Percentiles rank a stretch among this genome's conserved stretches.
These are phyloP conservation scores for Populus hybrid DNA, from an alignment of 441 rosid species.

Conservation along the genomic window DNA sequence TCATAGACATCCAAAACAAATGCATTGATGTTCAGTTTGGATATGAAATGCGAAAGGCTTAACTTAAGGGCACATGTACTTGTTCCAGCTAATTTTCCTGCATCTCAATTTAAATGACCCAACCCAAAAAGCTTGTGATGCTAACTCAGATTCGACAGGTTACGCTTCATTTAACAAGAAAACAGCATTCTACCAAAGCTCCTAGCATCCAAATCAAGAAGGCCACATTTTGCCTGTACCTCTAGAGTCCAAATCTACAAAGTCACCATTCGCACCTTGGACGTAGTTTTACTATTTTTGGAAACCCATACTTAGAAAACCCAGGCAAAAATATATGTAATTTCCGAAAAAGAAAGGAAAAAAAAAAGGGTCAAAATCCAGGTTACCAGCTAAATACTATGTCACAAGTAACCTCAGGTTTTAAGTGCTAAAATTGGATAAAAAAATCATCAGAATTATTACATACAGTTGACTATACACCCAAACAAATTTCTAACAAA, in stretches of 20 bases:
- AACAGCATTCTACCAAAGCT: not conserved
- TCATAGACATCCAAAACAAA: not conserved
- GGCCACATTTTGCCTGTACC: not conserved
- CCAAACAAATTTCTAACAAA: conserved; percentile 8
- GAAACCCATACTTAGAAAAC: not conserved
- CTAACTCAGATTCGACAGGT: not conserved
- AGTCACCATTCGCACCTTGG: not conserved
- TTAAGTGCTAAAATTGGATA: not conserved
- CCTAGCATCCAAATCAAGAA: not conserved
- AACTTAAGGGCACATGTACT: not conserved
- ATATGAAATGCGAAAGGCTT: not conserved
- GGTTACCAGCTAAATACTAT: not conserved
- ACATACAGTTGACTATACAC: conserved; percentile 2
- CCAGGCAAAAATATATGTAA: not conserved
- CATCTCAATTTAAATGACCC: not conserved
- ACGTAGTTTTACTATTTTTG: not conserved
- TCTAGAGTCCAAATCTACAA: not conserved
- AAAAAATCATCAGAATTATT: not conserved
- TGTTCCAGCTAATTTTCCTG: conserved; percentile 1
- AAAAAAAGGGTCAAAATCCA: conserved; percentile 8
- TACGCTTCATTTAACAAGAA: not conserved
- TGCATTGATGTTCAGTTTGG: not conserved
- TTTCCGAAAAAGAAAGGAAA: not conserved
- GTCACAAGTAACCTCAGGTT: not conserved
- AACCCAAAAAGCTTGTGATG: not conserved